Conservation (phyloP, 116 monocot species). For the Iris pallida region DNA sequence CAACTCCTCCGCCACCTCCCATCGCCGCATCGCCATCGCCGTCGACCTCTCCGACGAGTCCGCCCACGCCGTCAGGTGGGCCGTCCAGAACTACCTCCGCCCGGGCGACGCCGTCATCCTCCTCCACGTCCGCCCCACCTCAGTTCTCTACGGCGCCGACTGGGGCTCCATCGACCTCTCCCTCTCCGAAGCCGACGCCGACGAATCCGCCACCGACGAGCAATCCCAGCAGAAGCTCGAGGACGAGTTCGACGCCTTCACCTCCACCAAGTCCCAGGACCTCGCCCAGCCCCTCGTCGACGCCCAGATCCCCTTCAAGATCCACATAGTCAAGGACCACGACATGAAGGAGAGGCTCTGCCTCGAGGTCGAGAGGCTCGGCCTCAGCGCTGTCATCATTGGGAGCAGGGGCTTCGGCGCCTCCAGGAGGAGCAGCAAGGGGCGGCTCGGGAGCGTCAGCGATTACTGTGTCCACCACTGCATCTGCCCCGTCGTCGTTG, state of each 20-base stretch:
- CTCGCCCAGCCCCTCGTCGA: constrained; percentile 66
- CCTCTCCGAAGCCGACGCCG: constrained; percentile 8
- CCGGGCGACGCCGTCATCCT: constrained; percentile 74
- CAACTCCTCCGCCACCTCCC: constrained; percentile 18
- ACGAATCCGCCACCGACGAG: constrained; percentile 11
- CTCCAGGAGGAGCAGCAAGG: constrained; percentile 39
- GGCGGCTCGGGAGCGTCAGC: constrained; percentile 71
- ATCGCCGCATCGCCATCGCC: constrained; percentile 75
- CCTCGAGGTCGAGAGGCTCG: constrained; percentile 77
- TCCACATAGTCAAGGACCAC: constrained; percentile 83
- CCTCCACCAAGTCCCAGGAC: constrained; percentile 58
- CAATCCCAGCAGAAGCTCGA: constrained; percentile 59
- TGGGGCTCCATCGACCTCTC: constrained; percentile 62
- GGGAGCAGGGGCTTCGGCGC: constrained; percentile 74
- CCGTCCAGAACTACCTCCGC: constrained; percentile 78
- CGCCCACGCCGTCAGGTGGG: constrained; percentile 78
- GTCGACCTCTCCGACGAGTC: constrained; percentile 79
- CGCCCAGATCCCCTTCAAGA: constrained; percentile 71
- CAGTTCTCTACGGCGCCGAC: constrained; percentile 72
- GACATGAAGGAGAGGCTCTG: constrained; percentile 94
- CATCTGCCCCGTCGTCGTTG: constrained; percentile 76
- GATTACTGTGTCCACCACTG: constrained; percentile 87
- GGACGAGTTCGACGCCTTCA: constrained; percentile 69
- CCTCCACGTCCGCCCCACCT: constrained; percentile 66
- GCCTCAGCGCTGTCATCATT: constrained; percentile 70